phyloP scores from a whole-genome alignment of 225 moss, liverwort and hornwort genomes.

The Sphagnum contortum region DNA sequence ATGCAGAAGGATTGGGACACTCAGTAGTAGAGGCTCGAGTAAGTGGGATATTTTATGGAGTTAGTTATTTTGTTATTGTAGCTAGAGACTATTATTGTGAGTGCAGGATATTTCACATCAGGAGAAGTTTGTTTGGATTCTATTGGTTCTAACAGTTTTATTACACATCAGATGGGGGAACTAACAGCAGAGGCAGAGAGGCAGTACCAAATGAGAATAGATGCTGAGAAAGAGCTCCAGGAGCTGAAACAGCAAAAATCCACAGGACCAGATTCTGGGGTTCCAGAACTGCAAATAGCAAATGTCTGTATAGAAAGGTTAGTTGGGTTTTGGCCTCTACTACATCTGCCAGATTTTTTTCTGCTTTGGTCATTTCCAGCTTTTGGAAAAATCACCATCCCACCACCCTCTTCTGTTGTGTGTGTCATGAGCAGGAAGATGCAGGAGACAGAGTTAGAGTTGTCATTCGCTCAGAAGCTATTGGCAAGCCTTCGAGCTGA shows the following conservation, averaged over 20 bases:
- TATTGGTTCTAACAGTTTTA: no score
- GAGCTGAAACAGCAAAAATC: slow-evolving; percentile 19
- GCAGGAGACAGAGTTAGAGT: slow-evolving; percentile 51
- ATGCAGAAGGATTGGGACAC: slow-evolving; percentile 15
- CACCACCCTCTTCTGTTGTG: neutral
- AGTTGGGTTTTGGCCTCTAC: neutral
- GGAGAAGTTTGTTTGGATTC: no score
- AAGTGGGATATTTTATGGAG: neutral
- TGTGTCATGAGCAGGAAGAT: slow-evolving; percentile 23
- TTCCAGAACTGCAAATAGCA: slow-evolving; percentile 16
- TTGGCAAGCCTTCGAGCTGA: slow-evolving; percentile 54
- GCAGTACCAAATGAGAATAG: slow-evolving; percentile 21
- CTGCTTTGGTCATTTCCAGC: neutral
- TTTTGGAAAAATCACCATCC: neutral
- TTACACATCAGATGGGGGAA: slow-evolving; percentile 13
- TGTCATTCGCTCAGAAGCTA: slow-evolving; percentile 46
- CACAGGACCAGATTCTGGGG: slow-evolving; percentile 9
- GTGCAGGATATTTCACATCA: neutral
- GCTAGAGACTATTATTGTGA: neutral
- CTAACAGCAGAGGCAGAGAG: slow-evolving; percentile 20
- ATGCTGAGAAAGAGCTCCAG: slow-evolving; percentile 26
- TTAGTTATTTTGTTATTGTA: neutral
- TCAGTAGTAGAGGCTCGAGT: slow-evolving; percentile 16
- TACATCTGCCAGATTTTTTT: neutral
- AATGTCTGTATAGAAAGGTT: slow-evolving; percentile 25